Conservation (phyloP, 306 rosid species). For the Fragaria iinumae region DNA sequence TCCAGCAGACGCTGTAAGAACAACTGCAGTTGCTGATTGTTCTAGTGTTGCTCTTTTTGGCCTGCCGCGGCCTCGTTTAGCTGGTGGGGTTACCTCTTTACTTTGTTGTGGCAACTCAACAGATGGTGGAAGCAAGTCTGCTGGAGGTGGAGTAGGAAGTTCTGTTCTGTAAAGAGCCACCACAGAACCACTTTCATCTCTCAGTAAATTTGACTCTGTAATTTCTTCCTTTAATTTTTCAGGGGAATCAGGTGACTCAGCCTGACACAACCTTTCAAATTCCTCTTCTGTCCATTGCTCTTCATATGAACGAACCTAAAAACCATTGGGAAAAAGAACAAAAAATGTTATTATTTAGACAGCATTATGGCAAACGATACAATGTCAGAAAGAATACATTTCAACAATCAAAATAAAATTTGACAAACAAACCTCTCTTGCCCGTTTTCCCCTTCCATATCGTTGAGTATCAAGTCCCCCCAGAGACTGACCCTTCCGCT, state of each 20-base stretch:
- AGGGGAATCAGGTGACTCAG: slow-evolving; percentile 69
- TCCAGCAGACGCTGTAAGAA: slow-evolving; percentile 48
- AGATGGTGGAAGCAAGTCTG: slow-evolving; percentile 33
- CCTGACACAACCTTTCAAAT: slow-evolving; percentile 95
- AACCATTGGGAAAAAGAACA: slow-evolving; percentile 11
- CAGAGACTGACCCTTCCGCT: slow-evolving; percentile 63
- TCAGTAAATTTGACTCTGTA: slow-evolving; percentile 34
- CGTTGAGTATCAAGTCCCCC: slow-evolving; percentile 88
- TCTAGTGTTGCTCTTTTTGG: slow-evolving; percentile 72
- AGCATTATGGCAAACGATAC: neutral
- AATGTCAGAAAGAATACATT: slow-evolving; percentile 8
- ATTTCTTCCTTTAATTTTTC: slow-evolving; percentile 49
- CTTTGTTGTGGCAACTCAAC: slow-evolving; percentile 50
- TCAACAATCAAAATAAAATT: slow-evolving; percentile 13
- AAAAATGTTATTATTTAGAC: slow-evolving; percentile 8
- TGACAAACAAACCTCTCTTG: slow-evolving; percentile 85
- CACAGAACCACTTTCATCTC: slow-evolving; percentile 42
- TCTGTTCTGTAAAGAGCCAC: slow-evolving; percentile 42
- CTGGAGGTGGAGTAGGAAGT: slow-evolving; percentile 39
- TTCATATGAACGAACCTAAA: slow-evolving; percentile 94
- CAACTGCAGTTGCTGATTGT: slow-evolving; percentile 43
- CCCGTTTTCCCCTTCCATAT: slow-evolving; percentile 95
- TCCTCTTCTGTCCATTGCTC: slow-evolving; percentile 99
- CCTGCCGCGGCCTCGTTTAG: slow-evolving; percentile 96
- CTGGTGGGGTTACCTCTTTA: slow-evolving; percentile 75